A percentile compares a stretch with the other conserved stretches of the same genome.
Evolutionary conservation across 164 flowering plant genomes (phyloP).

Genomic region (Chloranthus sessilifolius): DNA sequence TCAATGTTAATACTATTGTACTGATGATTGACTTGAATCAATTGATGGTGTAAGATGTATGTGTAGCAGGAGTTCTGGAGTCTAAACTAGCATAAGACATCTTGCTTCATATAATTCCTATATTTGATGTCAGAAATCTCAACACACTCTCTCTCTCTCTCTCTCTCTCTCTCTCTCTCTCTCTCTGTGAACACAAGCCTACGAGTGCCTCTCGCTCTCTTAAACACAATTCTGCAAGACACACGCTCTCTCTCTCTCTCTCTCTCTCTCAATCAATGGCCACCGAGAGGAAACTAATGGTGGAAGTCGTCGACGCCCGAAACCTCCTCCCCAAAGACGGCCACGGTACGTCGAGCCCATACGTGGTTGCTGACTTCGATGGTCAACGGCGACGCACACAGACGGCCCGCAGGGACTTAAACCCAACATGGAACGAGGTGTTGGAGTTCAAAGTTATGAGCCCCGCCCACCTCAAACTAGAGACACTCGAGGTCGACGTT

Average conservation of each 20-base stretch:
- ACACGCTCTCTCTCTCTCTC: background rate
- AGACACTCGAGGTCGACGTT: constrained; percentile 64
- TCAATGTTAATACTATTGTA: too few species aligned
- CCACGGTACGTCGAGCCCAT: constrained; percentile 81
- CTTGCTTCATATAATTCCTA: too few species aligned
- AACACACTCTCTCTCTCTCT: constrained; percentile 4
- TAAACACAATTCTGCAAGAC: background rate
- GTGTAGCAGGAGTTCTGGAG: too few species aligned
- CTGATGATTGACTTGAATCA: too few species aligned
- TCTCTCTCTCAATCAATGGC: constrained; percentile 16
- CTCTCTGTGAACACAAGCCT: background rate
- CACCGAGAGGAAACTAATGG: constrained; percentile 45
- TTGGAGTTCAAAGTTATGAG: constrained; percentile 53
- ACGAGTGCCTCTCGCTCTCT: background rate
- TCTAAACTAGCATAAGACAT: too few species aligned
- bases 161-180: constrained; percentile 6
- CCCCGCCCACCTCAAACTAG: constrained; percentile 40
- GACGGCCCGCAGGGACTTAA: constrained; percentile 44
- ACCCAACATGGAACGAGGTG: constrained; percentile 76
- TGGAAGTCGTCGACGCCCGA: constrained; percentile 73
- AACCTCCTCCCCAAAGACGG: constrained; percentile 80
- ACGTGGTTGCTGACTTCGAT: constrained; percentile 55
- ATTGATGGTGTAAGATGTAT: too few species aligned
- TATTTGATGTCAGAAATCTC: too few species aligned
- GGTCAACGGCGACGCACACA: constrained; percentile 71